phyloP scores from a whole-genome alignment of 1,284 basidiomycete species.

The Calocybe gambosa region DNA sequence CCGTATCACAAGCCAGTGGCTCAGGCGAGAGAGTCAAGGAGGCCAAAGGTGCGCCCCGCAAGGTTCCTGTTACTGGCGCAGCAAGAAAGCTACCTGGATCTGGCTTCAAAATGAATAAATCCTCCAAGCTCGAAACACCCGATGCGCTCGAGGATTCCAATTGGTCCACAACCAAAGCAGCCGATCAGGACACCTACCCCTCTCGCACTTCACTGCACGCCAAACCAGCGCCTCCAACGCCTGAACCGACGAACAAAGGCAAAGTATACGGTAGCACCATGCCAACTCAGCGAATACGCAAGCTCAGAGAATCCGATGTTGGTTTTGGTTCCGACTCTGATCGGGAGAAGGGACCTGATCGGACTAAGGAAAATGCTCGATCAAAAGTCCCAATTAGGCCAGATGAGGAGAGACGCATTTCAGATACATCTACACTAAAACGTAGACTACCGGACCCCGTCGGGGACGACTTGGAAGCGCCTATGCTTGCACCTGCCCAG shows the following conservation, averaged over 20 bases:
- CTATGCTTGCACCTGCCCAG: constrained; percentile 14
- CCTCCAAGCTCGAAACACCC: constrained; percentile 12
- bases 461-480: constrained; percentile 20
- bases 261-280: constrained; percentile 8
- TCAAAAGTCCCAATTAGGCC: constrained; percentile 5
- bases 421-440: constrained; percentile 24
- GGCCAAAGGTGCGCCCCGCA: constrained; percentile 1
- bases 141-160: constrained; percentile 8
- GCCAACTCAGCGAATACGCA: constrained; percentile 19
- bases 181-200: constrained; percentile 16
- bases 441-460: constrained; percentile 29
- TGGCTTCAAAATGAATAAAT: constrained; percentile 19
- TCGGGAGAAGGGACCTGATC: constrained; percentile 11
- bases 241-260: constrained; percentile 14
- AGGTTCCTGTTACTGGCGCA: constrained; percentile 5
- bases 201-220: constrained; percentile 20
- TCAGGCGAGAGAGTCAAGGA: constrained; percentile 14
- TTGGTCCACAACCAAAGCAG: constrained; percentile 9
- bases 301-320: constrained; percentile 16
- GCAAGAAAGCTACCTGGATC: constrained; percentile 41
- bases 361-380: constrained; percentile 13
- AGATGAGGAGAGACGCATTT: constrained; percentile 9
- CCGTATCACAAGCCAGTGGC: constrained; percentile 16
- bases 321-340: constrained; percentile 14
- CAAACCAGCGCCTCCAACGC: constrained; percentile 21